Conservation (phyloP, 495 filamentous ascomycete species). For the Podospora bellae-mahoneyi region DNA sequence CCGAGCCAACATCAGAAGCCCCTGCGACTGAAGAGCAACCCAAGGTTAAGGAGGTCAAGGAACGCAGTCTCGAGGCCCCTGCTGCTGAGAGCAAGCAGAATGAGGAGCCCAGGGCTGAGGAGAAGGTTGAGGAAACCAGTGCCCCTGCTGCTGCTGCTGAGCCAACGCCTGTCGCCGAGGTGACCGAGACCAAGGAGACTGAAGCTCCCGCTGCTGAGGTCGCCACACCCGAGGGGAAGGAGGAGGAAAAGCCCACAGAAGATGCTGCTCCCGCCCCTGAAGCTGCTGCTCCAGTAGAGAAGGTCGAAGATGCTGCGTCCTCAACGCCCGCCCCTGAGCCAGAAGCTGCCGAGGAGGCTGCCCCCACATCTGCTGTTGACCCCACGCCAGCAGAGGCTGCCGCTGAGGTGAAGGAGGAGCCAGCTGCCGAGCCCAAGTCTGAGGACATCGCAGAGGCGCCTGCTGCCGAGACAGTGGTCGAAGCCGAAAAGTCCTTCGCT, state of each 20-base stretch:
- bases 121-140: conserved; percentile 13
- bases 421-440: conserved; percentile 11
- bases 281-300: background rate
- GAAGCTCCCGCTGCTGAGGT: conserved; percentile 4
- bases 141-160: conserved; percentile 15
- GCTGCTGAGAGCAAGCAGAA: conserved; percentile 1
- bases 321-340: conserved; percentile 4
- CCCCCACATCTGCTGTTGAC: background rate
- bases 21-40: conserved; percentile 14
- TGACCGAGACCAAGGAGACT: conserved; percentile 13
- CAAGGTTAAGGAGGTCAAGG: conserved; percentile 4
- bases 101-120: conserved; percentile 13
- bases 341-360: conserved; percentile 8
- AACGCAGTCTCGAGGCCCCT: conserved; percentile 6
- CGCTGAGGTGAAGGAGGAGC: conserved; percentile 15
- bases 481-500: conserved; percentile 1
- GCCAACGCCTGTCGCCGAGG: conserved; percentile 16
- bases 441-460: conserved; percentile 8
- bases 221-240: background rate
- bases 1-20: conserved; percentile 11
- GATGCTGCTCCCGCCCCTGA: conserved; percentile 10
- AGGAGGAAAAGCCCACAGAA: conserved; percentile 7
- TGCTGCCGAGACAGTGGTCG: conserved; percentile 4
- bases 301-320: background rate
- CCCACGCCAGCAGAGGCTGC: conserved; percentile 3